Conservation (phyloP, 805 yeast genomes). For the Candida jianshihensis region DNA sequence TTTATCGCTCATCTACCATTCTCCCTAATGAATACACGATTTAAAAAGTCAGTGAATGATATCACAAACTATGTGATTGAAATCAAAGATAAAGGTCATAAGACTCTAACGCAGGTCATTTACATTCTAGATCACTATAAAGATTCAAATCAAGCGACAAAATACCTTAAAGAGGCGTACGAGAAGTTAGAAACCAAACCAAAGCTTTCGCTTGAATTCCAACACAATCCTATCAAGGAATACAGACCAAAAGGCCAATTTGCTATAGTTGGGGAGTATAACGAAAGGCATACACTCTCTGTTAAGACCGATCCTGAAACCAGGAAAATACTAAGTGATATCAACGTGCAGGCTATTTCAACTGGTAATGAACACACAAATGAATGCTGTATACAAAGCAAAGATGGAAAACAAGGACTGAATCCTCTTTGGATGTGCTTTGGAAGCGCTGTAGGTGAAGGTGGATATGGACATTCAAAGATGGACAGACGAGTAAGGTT, state of each 20-base stretch:
- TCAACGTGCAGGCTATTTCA: conserved; percentile 46
- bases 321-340: conserved; percentile 33
- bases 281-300: conserved; percentile 33
- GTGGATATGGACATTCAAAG: conserved; percentile 51
- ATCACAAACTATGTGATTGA: conserved; percentile 42
- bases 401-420: conserved; percentile 4
- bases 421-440: conserved; percentile 53
- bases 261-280: conserved; percentile 33
- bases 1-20: conserved; percentile 42
- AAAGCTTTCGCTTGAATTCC: conserved; percentile 48
- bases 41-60: conserved; percentile 36
- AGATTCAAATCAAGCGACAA: conserved; percentile 27
- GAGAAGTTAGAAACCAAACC: conserved; percentile 19
- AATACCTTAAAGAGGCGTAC: conserved; percentile 26
- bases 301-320: conserved; percentile 29
- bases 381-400: conserved; percentile 48
- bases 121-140: conserved; percentile 51
- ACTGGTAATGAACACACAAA: conserved; percentile 70
- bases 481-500: conserved; percentile 43
- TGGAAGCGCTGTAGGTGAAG: conserved; percentile 63
- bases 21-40: conserved; percentile 27
- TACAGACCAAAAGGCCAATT: conserved; percentile 33
- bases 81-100: conserved; percentile 26
- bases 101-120: conserved; percentile 28
- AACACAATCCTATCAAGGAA: conserved; percentile 62